phyloP scores from a whole-genome alignment of 2,329 filamentous ascomycete genomes.

The Botrytis fragariae region DNA sequence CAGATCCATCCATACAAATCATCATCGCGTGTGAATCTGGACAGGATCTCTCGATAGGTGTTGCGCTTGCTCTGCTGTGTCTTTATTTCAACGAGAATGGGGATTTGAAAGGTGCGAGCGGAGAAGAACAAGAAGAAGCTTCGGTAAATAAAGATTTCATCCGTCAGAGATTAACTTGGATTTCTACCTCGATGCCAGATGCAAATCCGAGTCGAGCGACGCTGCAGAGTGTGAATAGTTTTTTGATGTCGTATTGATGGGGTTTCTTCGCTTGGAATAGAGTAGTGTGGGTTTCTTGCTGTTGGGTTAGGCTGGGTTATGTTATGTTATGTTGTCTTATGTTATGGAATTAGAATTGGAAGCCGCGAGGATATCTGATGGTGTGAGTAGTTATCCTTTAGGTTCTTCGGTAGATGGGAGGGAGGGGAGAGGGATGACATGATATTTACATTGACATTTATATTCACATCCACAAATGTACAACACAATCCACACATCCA shows the following conservation, averaged over 20 bases:
- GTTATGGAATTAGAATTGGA: too few relatives aligned
- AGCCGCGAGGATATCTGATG: too few relatives aligned
- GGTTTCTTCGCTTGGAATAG: too few relatives aligned
- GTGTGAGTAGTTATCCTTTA: too few relatives aligned
- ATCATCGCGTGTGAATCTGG: slow-evolving; percentile 73
- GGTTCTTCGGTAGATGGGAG: too few relatives aligned
- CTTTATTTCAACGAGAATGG: slow-evolving; percentile 67
- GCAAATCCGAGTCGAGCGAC: slow-evolving; percentile 83
- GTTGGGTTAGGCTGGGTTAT: too few relatives aligned
- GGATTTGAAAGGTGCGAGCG: slow-evolving; percentile 30
- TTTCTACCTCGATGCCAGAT: slow-evolving; percentile 74
- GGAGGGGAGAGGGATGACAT: too few relatives aligned
- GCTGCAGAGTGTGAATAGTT: slow-evolving; percentile 87
- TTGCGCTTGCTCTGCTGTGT: slow-evolving; percentile 73
- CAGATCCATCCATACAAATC: slow-evolving; percentile 33
- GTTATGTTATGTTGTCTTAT: too few relatives aligned
- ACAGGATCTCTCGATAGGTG: slow-evolving; percentile 76
- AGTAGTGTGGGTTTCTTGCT: too few relatives aligned
- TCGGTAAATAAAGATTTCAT: slow-evolving; percentile 72
- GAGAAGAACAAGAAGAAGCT: slow-evolving; percentile 10
- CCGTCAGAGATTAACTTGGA: slow-evolving; percentile 73
- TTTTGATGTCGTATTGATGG: slow-evolving; percentile 59
- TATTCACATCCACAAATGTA: too few relatives aligned
- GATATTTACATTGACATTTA: too few relatives aligned
- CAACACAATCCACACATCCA: too few relatives aligned